Conservation (phyloP, 345 rosid genomes). For the Populus euphratica region DNA sequence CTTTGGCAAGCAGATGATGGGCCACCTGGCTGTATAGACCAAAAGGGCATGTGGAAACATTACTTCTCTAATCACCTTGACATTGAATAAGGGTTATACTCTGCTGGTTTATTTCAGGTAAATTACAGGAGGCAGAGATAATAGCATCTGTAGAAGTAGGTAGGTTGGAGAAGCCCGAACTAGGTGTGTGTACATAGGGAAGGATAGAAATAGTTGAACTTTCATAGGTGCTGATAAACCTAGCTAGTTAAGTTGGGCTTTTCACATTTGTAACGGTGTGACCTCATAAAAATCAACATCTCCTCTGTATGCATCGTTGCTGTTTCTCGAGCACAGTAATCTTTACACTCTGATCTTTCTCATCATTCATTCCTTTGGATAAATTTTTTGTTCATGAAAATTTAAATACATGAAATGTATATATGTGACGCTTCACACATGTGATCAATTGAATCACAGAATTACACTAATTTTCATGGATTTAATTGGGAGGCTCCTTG, state of each 20-base stretch:
- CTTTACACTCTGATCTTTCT: background rate
- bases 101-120: background rate
- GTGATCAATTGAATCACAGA: background rate
- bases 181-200: background rate
- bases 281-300: background rate
- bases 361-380: background rate
- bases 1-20: background rate
- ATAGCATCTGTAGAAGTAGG: background rate
- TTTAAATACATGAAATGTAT: background rate
- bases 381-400: background rate
- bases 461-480: background rate
- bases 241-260: background rate
- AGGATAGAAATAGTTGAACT: background rate
- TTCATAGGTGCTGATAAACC: background rate
- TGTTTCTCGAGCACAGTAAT: background rate
- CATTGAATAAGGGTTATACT: background rate
- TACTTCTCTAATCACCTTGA: background rate
- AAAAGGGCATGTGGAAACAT: background rate
- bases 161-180: background rate
- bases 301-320: background rate
- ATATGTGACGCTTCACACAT: background rate
- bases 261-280: background rate
- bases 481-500: background rate
- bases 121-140: background rate
- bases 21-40: background rate